phyloP scores from a whole-genome alignment of 2,329 filamentous ascomycete species.

The Arachnomyces sp. region DNA sequence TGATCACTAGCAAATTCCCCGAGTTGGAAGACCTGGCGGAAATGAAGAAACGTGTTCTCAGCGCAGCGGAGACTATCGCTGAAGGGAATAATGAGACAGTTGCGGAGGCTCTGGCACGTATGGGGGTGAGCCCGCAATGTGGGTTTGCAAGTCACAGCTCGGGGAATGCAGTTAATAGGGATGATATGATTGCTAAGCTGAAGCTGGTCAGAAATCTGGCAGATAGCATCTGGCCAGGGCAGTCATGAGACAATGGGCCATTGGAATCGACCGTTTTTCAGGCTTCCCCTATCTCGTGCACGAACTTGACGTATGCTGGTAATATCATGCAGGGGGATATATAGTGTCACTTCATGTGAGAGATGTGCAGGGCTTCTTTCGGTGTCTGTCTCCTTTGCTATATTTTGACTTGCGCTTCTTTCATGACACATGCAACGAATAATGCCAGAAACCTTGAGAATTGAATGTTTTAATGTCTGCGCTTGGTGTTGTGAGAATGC shows the following conservation, averaged over 20 bases:
- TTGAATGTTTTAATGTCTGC: too few species aligned
- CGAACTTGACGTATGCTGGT: too few species aligned
- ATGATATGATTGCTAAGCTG: slow-evolving; percentile 69
- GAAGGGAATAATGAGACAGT: slow-evolving; percentile 57
- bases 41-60: slow-evolving; percentile 52
- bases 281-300: too few species aligned
- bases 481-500: too few species aligned
- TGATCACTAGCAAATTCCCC: slow-evolving; percentile 57
- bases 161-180: slow-evolving; percentile 60
- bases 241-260: slow-evolving; percentile 30
- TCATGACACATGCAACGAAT: too few species aligned
- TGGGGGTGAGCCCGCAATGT: slow-evolving; percentile 64
- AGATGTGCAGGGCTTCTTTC: too few species aligned
- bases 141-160: slow-evolving; percentile 68
- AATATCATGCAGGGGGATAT: too few species aligned
- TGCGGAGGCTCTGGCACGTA: slow-evolving; percentile 61
- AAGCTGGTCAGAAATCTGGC: slow-evolving; percentile 63
- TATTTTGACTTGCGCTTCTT: too few species aligned
- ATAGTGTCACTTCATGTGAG: too few species aligned
- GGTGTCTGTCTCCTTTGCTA: too few species aligned
- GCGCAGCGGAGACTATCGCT: slow-evolving; percentile 61
- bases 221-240: slow-evolving; percentile 61
- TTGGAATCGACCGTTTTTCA: too few species aligned
- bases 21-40: slow-evolving; percentile 57
- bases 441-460: too few species aligned